phyloP scores from a whole-genome alignment of 805 yeast genomes.

The Candida vartiovaarae region DNA sequence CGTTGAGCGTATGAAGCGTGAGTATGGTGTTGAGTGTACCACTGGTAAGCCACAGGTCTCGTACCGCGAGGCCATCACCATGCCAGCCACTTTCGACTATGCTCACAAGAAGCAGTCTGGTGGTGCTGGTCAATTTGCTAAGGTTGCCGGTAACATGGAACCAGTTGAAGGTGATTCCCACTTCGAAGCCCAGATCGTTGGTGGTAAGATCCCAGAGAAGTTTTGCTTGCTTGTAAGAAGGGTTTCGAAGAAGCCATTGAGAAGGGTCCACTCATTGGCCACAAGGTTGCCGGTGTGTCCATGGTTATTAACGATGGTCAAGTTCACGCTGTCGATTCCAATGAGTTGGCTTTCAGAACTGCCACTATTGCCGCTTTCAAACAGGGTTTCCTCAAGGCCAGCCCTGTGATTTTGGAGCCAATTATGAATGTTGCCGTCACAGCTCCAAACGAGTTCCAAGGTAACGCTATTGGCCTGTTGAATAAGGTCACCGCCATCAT shows the following conservation, averaged over 20 bases:
- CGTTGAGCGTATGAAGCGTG: conserved; percentile 97
- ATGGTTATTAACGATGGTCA: conserved; percentile 97
- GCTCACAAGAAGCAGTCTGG: conserved; percentile 98
- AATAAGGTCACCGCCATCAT: conserved; percentile 91
- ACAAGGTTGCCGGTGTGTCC: conserved; percentile 82
- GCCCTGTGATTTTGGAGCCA: conserved; percentile 91
- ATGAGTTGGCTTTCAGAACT: conserved; percentile 89
- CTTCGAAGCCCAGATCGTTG: conserved; percentile 84
- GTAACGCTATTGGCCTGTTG: conserved; percentile 80
- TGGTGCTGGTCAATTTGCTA: conserved; percentile 99
- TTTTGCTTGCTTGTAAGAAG: conserved; percentile 88
- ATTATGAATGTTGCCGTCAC: conserved; percentile 90
- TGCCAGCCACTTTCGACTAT: conserved; percentile 74
- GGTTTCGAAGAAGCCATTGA: conserved; percentile 94
- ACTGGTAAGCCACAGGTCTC: conserved; percentile 99
- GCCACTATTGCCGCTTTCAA: conserved; percentile 91
- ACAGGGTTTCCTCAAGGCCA: conserved; percentile 77
- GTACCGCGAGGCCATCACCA: conserved; percentile 85
- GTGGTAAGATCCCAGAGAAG: conserved; percentile 96
- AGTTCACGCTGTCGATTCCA: conserved; percentile 94
- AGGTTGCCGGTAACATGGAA: conserved; percentile 79
- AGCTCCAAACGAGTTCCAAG: conserved; percentile 96
- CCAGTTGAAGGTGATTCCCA: conserved; percentile 62
- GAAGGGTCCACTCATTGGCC: conserved; percentile 96
- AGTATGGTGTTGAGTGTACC: conserved; percentile 88